phyloP scores from a whole-genome alignment of 768 basidiomycete species.

The Phaeotremella skinneri region DNA sequence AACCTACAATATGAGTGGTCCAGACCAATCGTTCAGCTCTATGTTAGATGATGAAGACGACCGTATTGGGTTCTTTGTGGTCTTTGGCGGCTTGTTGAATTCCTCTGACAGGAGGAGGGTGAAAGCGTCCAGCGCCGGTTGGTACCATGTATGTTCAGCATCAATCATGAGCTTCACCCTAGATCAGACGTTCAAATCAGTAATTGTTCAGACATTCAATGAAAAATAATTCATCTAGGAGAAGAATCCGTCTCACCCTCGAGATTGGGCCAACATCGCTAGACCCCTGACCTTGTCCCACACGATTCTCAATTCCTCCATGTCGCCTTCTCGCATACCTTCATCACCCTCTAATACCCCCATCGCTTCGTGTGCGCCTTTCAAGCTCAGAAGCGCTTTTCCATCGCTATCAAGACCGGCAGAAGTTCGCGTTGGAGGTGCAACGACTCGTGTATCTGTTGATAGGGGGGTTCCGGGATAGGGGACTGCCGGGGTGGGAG shows the following conservation, averaged over 20 bases:
- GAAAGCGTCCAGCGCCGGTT: slow-evolving; percentile 79
- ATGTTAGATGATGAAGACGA: slow-evolving; percentile 11
- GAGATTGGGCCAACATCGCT: slow-evolving; percentile 61
- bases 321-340: slow-evolving; percentile 60
- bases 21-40: slow-evolving; percentile 15
- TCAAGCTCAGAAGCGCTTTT: slow-evolving; percentile 28
- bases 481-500: slow-evolving; percentile 51
- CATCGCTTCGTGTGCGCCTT: slow-evolving; percentile 30
- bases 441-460: slow-evolving; percentile 58
- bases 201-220: too few relatives aligned
- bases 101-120: slow-evolving; percentile 69
- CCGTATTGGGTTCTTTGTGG: neutral
- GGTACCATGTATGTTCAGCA: slow-evolving; percentile 68
- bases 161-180: slow-evolving; percentile 74
- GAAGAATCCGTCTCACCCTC: slow-evolving; percentile 28
- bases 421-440: slow-evolving; percentile 6
- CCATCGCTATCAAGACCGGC: slow-evolving; percentile 6
- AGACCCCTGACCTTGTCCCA: slow-evolving; percentile 64
- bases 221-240: slow-evolving; percentile 3
- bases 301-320: slow-evolving; percentile 62
- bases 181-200: too few relatives aligned
- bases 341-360: slow-evolving; percentile 44
- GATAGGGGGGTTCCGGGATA: slow-evolving; percentile 69
- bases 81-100: slow-evolving; percentile 60
- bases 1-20: slow-evolving; percentile 42